Percentiles rank a stretch among this genome's conserved stretches.
Conservation (phyloP, 2,329 filamentous ascomycete species). For the Alternaria novae-zelandiae region DNA sequence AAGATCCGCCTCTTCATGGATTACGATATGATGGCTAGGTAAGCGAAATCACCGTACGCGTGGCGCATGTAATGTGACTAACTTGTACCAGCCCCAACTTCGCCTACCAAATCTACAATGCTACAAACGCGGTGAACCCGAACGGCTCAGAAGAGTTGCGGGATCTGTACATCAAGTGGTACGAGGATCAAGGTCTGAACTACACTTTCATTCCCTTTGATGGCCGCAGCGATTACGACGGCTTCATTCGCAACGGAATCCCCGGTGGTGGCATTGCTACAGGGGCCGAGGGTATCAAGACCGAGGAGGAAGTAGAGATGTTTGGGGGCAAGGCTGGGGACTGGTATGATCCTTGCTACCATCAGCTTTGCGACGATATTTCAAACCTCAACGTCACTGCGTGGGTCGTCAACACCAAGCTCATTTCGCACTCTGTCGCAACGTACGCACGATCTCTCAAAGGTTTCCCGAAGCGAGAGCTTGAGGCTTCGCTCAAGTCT, state of each 20-base stretch:
- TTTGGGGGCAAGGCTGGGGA: slow-evolving; percentile 50
- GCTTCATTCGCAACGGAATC: slow-evolving; percentile 50
- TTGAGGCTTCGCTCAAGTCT: slow-evolving; percentile 17
- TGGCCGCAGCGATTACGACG: slow-evolving; percentile 51
- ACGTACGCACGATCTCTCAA: slow-evolving; percentile 45
- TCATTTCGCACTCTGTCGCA: slow-evolving; percentile 48
- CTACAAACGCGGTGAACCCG: slow-evolving; percentile 46
- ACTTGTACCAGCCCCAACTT: slow-evolving; percentile 39
- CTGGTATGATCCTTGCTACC: slow-evolving; percentile 50
- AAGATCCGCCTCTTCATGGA: slow-evolving; percentile 54
- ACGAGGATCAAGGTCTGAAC: slow-evolving; percentile 43
- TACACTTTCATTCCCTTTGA: slow-evolving; percentile 50
- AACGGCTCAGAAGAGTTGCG: slow-evolving; percentile 46
- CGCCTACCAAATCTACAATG: slow-evolving; percentile 50
- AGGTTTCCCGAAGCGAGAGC: slow-evolving; percentile 42
- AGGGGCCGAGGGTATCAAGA: slow-evolving; percentile 52
- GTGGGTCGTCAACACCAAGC: slow-evolving; percentile 49
- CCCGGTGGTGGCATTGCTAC: slow-evolving; percentile 51
- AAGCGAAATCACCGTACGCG: not conserved
- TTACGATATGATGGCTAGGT: slow-evolving; percentile 52
- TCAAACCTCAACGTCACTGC: slow-evolving; percentile 49
- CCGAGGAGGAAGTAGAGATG: slow-evolving; percentile 42
- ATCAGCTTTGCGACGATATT: slow-evolving; percentile 48
- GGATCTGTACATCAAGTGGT: slow-evolving; percentile 49
- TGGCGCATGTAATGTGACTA: not conserved